Percentiles rank a stretch among this genome's conserved stretches.
Conservation (phyloP, 2,329 filamentous ascomycete genomes). For the Alternaria brassicicola region DNA sequence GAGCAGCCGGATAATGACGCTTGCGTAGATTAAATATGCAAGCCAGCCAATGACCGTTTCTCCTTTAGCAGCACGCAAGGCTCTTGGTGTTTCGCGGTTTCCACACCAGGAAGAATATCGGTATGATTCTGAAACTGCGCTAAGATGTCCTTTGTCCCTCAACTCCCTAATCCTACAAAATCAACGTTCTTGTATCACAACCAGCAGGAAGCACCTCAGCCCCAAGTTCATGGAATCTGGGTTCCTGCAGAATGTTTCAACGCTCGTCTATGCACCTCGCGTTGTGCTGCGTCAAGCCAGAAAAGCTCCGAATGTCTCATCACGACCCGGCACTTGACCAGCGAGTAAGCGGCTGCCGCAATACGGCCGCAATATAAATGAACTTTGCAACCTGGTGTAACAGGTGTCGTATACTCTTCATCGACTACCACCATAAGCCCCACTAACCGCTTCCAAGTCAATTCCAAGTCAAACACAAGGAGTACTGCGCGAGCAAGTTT, state of each 20-base stretch:
- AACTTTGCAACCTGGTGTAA: conserved; percentile 3
- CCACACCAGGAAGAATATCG: background rate
- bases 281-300: background rate
- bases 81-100: background rate
- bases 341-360: conserved; percentile 5
- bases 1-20: background rate
- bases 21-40: background rate
- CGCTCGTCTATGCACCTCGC: conserved; percentile 15
- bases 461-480: background rate
- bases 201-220: background rate
- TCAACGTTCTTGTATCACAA: background rate
- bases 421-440: background rate
- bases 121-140: conserved; percentile 14
- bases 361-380: conserved; percentile 12
- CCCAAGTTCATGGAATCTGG: background rate
- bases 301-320: conserved; percentile 3
- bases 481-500: background rate
- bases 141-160: background rate
- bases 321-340: background rate
- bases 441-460: background rate
- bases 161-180: background rate
- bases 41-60: background rate
- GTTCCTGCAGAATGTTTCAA: conserved; percentile 8
- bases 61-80: background rate
- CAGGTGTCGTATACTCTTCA: background rate